These are phyloP conservation scores for Casuarina glauca DNA, from an alignment of 306 rosid species.

Conservation along the genomic window DNA sequence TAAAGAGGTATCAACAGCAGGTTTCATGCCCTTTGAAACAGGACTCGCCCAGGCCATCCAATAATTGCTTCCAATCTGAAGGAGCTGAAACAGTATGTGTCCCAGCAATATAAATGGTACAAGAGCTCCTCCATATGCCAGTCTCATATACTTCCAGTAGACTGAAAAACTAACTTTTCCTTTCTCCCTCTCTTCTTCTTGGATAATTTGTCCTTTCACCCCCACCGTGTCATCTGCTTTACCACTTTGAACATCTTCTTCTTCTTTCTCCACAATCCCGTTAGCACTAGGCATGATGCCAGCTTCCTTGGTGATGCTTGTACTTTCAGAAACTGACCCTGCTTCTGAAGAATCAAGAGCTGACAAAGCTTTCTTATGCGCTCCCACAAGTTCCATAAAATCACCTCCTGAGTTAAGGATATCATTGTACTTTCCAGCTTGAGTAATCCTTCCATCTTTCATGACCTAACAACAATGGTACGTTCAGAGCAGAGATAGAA, in stretches of 20 bases:
- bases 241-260: slow-evolving; percentile 34
- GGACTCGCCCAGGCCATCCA: slow-evolving; percentile 98
- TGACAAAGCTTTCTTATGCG: slow-evolving; percentile 77
- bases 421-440: slow-evolving; percentile 71
- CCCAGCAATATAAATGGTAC: slow-evolving; percentile 73
- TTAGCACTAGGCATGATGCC: not conserved
- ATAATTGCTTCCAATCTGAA: slow-evolving; percentile 90
- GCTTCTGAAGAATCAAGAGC: slow-evolving; percentile 46
- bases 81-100: slow-evolving; percentile 60
- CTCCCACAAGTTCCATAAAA: slow-evolving; percentile 84
- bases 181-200: slow-evolving; percentile 92
- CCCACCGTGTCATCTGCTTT: slow-evolving; percentile 36
- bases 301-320: slow-evolving; percentile 28
- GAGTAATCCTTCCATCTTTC: slow-evolving; percentile 83
- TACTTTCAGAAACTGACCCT: slow-evolving; percentile 28
- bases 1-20: slow-evolving; percentile 43
- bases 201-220: slow-evolving; percentile 70
- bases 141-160: slow-evolving; percentile 69
- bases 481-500: not conserved
- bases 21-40: slow-evolving; percentile 51
- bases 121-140: slow-evolving; percentile 79
- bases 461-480: slow-evolving; percentile 52
- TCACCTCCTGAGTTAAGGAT: slow-evolving; percentile 67
- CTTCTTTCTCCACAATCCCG: slow-evolving; percentile 36
- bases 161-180: slow-evolving; percentile 73